phyloP scores from a whole-genome alignment of 805 yeast species.

The Pichia paraexigua region DNA sequence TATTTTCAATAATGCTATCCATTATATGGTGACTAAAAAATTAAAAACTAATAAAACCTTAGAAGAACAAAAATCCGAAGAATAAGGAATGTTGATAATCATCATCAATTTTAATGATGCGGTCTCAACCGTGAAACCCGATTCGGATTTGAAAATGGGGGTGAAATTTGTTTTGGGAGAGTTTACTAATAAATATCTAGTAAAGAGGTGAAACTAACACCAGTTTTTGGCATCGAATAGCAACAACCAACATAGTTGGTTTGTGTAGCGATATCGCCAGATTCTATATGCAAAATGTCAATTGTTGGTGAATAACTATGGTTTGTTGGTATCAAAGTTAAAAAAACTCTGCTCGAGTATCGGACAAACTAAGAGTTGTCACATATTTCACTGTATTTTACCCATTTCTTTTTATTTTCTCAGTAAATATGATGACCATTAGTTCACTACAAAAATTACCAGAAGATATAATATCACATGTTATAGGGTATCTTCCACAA shows the following conservation, averaged over 20 bases:
- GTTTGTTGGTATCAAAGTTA: not conserved
- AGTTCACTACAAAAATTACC: slow-evolving; percentile 15
- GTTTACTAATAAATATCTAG: no score
- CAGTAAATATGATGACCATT: not conserved
- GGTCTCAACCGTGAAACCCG: not conserved
- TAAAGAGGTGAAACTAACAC: no score
- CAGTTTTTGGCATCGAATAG: no score
- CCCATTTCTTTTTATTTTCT: not conserved
- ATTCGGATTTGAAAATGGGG: not conserved
- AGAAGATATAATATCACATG: slow-evolving; percentile 13
- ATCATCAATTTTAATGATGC: no score
- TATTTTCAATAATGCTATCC: not conserved
- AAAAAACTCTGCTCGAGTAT: not conserved
- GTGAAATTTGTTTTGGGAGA: not conserved
- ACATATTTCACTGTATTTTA: not conserved
- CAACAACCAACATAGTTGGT: no score
- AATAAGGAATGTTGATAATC: no score
- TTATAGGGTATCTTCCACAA: slow-evolving; percentile 32
- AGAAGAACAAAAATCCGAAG: no score
- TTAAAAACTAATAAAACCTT: no score
- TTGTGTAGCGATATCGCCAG: no score
- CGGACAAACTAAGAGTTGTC: not conserved
- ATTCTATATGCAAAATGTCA: no score
- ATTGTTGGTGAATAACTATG: no score
- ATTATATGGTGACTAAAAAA: not conserved